Percentiles rank a stretch among this genome's conserved stretches.
Conservation (phyloP, 108 stramenopile species). For the Ochromonas danica region DNA sequence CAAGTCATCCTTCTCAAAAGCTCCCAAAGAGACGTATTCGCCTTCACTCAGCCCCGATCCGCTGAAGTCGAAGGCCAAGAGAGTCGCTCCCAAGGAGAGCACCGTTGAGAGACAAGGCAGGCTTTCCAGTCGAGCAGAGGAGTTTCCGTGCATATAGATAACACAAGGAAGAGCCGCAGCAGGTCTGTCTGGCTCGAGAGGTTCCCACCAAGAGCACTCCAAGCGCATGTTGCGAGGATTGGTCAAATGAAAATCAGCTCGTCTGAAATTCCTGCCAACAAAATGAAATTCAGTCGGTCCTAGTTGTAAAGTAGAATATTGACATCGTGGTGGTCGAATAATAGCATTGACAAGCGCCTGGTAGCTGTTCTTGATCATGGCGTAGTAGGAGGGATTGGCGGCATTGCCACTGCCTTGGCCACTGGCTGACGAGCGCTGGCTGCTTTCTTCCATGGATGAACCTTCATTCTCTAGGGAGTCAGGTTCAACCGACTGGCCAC, state of each 20-base stretch:
- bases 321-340: conserved; percentile 89
- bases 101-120: conserved; percentile 77
- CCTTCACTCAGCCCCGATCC: conserved; percentile 94
- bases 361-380: not conserved
- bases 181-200: conserved; percentile 63
- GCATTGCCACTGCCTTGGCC: too few species aligned
- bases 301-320: conserved; percentile 63
- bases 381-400: conserved; percentile 13
- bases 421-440: too few species aligned
- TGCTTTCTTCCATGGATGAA: too few species aligned
- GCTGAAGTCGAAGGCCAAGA: conserved; percentile 96
- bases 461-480: too few species aligned
- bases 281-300: conserved; percentile 67
- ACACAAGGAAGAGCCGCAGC: conserved; percentile 53
- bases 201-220: conserved; percentile 93
- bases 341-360: conserved; percentile 83
- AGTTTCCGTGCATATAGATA: conserved; percentile 93
- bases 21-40: conserved; percentile 91
- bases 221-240: conserved; percentile 80
- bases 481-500: too few species aligned
- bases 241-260: conserved; percentile 84
- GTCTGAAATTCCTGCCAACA: conserved; percentile 65
- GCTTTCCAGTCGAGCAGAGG: conserved; percentile 77
- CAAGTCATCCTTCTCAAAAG: conserved; percentile 94
- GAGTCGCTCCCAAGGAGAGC: conserved; percentile 76